Evolutionary conservation across 2,329 filamentous ascomycete genomes (phyloP), one percentile per base, ranked within the genome.

Genomic region (Ascochyta rabiei): DNA sequence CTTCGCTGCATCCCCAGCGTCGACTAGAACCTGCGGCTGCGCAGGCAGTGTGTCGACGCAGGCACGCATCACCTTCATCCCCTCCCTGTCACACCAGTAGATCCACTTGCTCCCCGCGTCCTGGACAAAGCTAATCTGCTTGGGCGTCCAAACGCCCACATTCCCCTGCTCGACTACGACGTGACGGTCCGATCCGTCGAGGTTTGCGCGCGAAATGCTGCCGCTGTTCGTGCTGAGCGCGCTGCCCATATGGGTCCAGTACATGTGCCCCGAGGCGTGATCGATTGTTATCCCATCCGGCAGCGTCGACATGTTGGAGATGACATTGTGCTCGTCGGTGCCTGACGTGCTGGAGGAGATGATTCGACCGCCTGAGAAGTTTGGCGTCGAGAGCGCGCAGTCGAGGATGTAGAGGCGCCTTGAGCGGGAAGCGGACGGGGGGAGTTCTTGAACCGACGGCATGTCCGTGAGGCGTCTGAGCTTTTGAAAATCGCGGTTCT

Each of bases 131-230:
- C 60, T 35, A 4, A 79, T 39, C 43, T 80, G 78, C 48, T 81
- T 80, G 0, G 78, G 77, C 0, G 84, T 87, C 37, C 55, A 48
- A 2, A 59, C 46, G 0, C 60, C 40, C 1, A 15, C 19, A 18
- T 15, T 34, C 0, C 83, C 82, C 0, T 56, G 40, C 0, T 77
- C 59, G 0, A 86, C 67, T 1, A 86, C 65, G 0, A 72, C 72
- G 9, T 67, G 61, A 5, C 80, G 59, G 38, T 82, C 70, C 10
- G 60, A 75, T 0, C 85, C 84, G 46, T 85, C 80, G 1, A 83
- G 66, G 19, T 78, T 77, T n/a, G 76, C 71, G 2, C 76, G 77
- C 57, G 71, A 70, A 5, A 84, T 70, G 2, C 73, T 69, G 13
- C 81, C 81, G 53, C 81, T 75, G 24, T 74, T 73, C 2, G 49